These are phyloP conservation scores for Oryza longistaminata DNA, from an alignment of 176 grass and related monocot species.

Conservation along the genomic window DNA sequence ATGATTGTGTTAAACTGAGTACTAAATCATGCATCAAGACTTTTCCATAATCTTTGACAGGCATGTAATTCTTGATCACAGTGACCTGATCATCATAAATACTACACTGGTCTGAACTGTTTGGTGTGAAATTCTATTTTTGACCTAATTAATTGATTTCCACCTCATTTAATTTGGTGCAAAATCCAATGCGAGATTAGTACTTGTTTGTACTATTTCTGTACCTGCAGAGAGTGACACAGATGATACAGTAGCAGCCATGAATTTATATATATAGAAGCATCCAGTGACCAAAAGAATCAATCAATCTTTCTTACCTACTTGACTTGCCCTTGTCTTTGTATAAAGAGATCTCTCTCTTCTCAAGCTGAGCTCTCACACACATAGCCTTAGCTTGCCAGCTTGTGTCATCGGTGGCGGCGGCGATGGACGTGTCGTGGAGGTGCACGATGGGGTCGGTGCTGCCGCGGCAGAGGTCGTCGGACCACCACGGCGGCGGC, in stretches of 20 bases:
- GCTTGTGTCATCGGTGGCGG: slow-evolving; percentile 3
- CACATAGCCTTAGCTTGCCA: background rate
- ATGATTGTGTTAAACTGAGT: slow-evolving; percentile 37
- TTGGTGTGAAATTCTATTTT: background rate
- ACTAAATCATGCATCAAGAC: slow-evolving; percentile 32
- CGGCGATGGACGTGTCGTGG: slow-evolving; percentile 78
- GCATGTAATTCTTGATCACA: slow-evolving; percentile 2
- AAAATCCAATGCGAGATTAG: slow-evolving; percentile 15
- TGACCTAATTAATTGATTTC: background rate
- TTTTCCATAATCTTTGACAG: slow-evolving; percentile 15
- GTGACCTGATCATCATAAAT: no score
- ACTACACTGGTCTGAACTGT: background rate
- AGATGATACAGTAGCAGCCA: background rate
- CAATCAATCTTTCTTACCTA: slow-evolving; percentile 29
- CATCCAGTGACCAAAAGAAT: slow-evolving; percentile 46
- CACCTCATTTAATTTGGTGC: background rate
- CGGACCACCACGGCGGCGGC: slow-evolving; percentile 19
- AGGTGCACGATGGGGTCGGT: slow-evolving; percentile 60
- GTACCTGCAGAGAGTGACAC: slow-evolving; percentile 36
- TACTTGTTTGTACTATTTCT: slow-evolving; percentile 42
- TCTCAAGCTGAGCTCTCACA: slow-evolving; percentile 12
- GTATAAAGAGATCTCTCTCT: slow-evolving; percentile 25
- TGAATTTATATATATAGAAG: slow-evolving; percentile 17
- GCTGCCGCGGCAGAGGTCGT: slow-evolving; percentile 47
- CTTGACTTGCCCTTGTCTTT: slow-evolving; percentile 25